phyloP scores from a whole-genome alignment of 352 stramenopile genomes.

The Pilasporangium apinafurcum region DNA sequence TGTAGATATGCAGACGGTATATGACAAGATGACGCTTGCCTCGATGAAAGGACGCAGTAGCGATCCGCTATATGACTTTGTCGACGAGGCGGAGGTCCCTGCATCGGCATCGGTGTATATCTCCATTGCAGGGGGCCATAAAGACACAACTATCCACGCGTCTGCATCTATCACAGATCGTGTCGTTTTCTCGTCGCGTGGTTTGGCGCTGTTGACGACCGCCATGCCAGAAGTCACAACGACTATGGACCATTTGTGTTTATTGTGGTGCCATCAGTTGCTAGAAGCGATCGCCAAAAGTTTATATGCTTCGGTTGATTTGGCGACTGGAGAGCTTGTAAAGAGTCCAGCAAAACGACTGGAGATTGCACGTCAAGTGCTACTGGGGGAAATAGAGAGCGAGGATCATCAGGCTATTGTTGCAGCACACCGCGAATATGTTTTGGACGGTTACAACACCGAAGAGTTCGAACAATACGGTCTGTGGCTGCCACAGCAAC shows the following conservation, averaged over 20 bases:
- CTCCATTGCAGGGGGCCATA: conserved; percentile 76
- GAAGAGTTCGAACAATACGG: conserved; percentile 41
- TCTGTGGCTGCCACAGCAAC: conserved; percentile 32
- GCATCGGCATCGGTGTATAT: conserved; percentile 37
- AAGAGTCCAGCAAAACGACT: conserved; percentile 31
- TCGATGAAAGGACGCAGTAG: not conserved
- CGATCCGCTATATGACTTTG: not conserved
- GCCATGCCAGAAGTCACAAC: conserved; percentile 55
- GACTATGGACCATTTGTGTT: conserved; percentile 73
- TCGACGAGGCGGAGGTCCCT: conserved; percentile 4
- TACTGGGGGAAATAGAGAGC: conserved; percentile 21
- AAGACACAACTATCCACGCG: conserved; percentile 70
- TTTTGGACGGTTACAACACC: conserved; percentile 41
- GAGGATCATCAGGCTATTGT: conserved; percentile 9
- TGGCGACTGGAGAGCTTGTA: conserved; percentile 30
- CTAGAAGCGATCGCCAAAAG: conserved; percentile 55
- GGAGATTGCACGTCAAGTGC: conserved; percentile 24
- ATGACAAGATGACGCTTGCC: conserved; percentile 29
- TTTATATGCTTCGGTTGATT: conserved; percentile 56
- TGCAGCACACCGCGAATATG: conserved; percentile 34
- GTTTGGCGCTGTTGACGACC: conserved; percentile 43
- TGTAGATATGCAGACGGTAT: conserved; percentile 50
- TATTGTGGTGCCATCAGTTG: conserved; percentile 84
- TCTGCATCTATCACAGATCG: conserved; percentile 27
- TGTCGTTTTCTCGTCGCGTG: conserved; percentile 16